These are phyloP conservation scores for Macadamia integrifolia DNA, from an alignment of 164 flowering plant species.

Conservation along the genomic window DNA sequence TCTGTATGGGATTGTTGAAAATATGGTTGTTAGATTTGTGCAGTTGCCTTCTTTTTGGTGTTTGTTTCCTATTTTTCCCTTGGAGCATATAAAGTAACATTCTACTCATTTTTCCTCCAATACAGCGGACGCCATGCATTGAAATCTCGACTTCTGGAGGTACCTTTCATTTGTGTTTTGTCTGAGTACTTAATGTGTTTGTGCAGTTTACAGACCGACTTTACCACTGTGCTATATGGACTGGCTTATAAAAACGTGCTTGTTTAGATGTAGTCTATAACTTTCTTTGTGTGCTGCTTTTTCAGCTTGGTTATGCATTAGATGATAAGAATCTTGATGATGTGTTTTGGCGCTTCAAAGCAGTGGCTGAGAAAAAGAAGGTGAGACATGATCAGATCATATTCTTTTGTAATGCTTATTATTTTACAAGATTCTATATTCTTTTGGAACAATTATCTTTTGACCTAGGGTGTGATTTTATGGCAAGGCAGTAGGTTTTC, in stretches of 20 bases:
- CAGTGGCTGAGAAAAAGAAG: constrained; percentile 93
- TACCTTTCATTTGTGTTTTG: constrained; percentile 11
- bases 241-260: too few species aligned
- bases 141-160: constrained; percentile 70
- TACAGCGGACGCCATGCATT: constrained; percentile 96
- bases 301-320: constrained; percentile 83
- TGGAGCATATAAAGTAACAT: background rate
- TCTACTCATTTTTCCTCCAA: background rate
- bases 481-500: too few species aligned
- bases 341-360: constrained; percentile 89
- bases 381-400: constrained; percentile 22
- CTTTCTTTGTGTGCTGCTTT: background rate
- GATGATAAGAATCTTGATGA: constrained; percentile 66
- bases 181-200: too few species aligned
- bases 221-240: too few species aligned
- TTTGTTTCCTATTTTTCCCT: background rate
- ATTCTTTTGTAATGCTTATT: background rate
- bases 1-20: too few species aligned
- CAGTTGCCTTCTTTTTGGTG: too few species aligned
- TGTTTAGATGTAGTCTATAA: too few species aligned
- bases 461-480: too few species aligned
- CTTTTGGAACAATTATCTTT: too few species aligned
- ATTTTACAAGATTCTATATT: background rate
- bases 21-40: too few species aligned
- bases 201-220: too few species aligned